Conservation (phyloP, 1,284 basidiomycete species). For the Trametes hirsuta region DNA sequence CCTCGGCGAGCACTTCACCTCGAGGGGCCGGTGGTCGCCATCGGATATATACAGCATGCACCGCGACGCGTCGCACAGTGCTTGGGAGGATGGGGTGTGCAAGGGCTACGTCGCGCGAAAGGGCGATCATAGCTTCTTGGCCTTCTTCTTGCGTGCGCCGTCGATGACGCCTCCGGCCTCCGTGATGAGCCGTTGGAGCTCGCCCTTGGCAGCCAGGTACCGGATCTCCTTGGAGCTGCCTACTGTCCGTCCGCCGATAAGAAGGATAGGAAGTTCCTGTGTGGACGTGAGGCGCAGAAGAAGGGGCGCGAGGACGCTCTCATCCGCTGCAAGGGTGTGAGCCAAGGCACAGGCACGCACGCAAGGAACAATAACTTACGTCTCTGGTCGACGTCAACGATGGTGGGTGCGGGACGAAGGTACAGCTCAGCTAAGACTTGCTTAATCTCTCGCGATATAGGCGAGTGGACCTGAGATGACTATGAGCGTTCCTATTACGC, state of each 20-base stretch:
- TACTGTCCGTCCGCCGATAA: slow-evolving; percentile 65
- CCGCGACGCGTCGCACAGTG: slow-evolving; percentile 12
- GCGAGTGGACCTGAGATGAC: slow-evolving; percentile 55
- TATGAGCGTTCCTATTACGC: neutral
- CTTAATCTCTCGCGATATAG: slow-evolving; percentile 70
- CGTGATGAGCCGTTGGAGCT: slow-evolving; percentile 55
- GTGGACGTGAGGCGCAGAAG: slow-evolving; percentile 58
- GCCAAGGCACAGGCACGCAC: neutral
- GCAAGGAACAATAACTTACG: slow-evolving; percentile 40
- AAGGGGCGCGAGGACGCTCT: slow-evolving; percentile 46
- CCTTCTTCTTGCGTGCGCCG: slow-evolving; percentile 59
- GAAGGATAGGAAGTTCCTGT: slow-evolving; percentile 66
- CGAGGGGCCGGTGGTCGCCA: slow-evolving; percentile 13
- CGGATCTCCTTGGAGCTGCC: slow-evolving; percentile 61
- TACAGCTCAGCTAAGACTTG: slow-evolving; percentile 59
- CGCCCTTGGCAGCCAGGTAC: slow-evolving; percentile 50
- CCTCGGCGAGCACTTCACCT: slow-evolving; percentile 24
- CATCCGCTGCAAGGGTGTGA: slow-evolving; percentile 43
- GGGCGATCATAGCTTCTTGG: slow-evolving; percentile 31
- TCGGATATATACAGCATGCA: slow-evolving; percentile 17
- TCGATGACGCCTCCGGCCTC: slow-evolving; percentile 61
- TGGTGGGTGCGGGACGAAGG: slow-evolving; percentile 66
- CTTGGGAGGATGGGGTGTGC: neutral
- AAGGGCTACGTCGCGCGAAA: neutral
- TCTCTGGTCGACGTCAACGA: slow-evolving; percentile 77